Conservation (phyloP, 805 yeast genomes). For the Maudiozyma bulderi region DNA sequence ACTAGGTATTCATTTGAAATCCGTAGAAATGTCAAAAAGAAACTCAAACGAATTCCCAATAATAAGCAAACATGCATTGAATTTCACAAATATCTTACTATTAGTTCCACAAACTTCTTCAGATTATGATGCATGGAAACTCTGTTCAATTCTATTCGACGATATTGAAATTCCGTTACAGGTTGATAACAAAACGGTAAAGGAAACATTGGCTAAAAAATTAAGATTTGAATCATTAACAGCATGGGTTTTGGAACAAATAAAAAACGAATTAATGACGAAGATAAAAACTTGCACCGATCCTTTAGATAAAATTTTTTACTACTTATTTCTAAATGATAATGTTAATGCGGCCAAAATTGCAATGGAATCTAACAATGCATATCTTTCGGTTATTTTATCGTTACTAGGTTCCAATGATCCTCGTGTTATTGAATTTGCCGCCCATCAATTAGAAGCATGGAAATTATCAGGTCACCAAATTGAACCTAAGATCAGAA, state of each 20-base stretch:
- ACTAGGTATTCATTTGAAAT: conserved; percentile 15
- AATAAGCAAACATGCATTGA: conserved; percentile 29
- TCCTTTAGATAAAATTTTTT: conserved; percentile 42
- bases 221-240: conserved; percentile 39
- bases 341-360: conserved; percentile 49
- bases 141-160: conserved; percentile 58
- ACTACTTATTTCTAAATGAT: conserved; percentile 44
- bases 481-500: conserved; percentile 43
- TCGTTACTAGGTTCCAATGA: conserved; percentile 68
- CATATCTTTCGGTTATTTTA: conserved; percentile 61
- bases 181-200: conserved; percentile 15
- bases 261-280: conserved; percentile 28
- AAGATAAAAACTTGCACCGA: conserved; percentile 30
- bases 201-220: conserved; percentile 23
- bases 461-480: conserved; percentile 46
- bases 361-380: conserved; percentile 53
- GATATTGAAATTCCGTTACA: conserved; percentile 17
- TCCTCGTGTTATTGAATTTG: conserved; percentile 42
- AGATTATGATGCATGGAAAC: conserved; percentile 37
- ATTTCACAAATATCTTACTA: conserved; percentile 19
- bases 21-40: conserved; percentile 21
- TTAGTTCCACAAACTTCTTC: conserved; percentile 8
- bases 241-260: conserved; percentile 47
- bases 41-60: conserved; percentile 30
- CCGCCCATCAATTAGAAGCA: conserved; percentile 50